Conservation (phyloP, 352 stramenopile species). For the Salisapilia sapeloensis region DNA sequence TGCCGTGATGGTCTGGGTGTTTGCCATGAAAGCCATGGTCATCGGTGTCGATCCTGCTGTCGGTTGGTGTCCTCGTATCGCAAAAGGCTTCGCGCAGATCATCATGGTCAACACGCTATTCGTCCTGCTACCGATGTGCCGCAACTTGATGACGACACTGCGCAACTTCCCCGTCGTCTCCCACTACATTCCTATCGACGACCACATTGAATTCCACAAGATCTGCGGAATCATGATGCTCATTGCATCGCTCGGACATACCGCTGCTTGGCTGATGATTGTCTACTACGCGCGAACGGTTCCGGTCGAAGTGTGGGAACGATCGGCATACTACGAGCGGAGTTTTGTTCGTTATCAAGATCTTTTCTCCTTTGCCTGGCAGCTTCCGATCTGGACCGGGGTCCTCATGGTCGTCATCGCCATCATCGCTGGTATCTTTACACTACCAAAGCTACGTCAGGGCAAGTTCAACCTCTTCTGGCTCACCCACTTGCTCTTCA, state of each 20-base stretch:
- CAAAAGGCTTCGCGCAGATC: slow-evolving; percentile 53
- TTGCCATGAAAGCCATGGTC: slow-evolving; percentile 19
- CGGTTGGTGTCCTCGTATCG: slow-evolving; percentile 28
- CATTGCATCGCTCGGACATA: slow-evolving; percentile 32
- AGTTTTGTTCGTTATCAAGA: slow-evolving; percentile 34
- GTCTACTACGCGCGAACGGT: slow-evolving; percentile 26
- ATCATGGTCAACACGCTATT: slow-evolving; percentile 60
- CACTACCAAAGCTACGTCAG: slow-evolving; percentile 24
- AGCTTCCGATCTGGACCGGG: slow-evolving; percentile 44
- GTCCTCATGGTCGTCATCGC: slow-evolving; percentile 39
- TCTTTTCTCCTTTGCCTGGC: slow-evolving; percentile 16
- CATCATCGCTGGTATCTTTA: slow-evolving; percentile 20
- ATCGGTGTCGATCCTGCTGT: slow-evolving; percentile 28
- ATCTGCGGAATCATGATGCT: slow-evolving; percentile 59
- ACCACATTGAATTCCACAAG: slow-evolving; percentile 59
- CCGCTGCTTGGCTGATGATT: slow-evolving; percentile 29
- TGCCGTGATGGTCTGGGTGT: slow-evolving; percentile 18
- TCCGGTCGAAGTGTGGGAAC: slow-evolving; percentile 14
- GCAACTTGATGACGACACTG: slow-evolving; percentile 37
- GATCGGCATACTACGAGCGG: slow-evolving; percentile 23
- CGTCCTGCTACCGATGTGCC: slow-evolving; percentile 58
- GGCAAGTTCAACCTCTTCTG: slow-evolving; percentile 55
- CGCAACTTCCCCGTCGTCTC: slow-evolving; percentile 23
- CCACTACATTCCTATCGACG: slow-evolving; percentile 34
- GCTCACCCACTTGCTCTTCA: slow-evolving; percentile 44